Percentiles rank a stretch among this genome's conserved stretches.
These are phyloP conservation scores for Mariannaea sp. DNA, from an alignment of 2,329 filamentous ascomycete genomes.

Conservation along the genomic window DNA sequence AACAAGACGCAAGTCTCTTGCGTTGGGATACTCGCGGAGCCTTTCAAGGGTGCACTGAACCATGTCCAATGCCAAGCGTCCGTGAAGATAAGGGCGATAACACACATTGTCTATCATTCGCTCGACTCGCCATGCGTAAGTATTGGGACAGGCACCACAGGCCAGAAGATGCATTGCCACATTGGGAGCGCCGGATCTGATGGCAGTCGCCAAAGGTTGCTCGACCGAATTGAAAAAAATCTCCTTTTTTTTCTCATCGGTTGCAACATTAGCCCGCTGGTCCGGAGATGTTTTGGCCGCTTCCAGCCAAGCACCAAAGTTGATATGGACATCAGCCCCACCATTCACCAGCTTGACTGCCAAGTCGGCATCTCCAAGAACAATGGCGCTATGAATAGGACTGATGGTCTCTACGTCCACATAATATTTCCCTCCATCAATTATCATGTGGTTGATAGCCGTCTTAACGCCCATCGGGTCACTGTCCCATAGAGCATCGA, in stretches of 20 bases:
- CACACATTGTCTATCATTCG: slow-evolving; percentile 43
- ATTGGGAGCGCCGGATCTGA: slow-evolving; percentile 46
- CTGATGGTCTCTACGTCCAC: slow-evolving; percentile 45
- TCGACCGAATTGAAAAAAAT: too few species aligned
- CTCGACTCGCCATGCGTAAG: slow-evolving; percentile 51
- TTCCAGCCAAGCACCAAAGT: slow-evolving; percentile 69
- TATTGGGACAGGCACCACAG: slow-evolving; percentile 68
- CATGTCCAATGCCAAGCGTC: slow-evolving; percentile 63
- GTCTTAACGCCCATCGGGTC: slow-evolving; percentile 66
- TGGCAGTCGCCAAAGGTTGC: slow-evolving; percentile 72
- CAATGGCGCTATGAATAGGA: slow-evolving; percentile 64
- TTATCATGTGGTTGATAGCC: slow-evolving; percentile 68
- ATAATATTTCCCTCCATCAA: slow-evolving; percentile 45
- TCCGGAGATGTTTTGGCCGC: slow-evolving; percentile 53
- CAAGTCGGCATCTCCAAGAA: slow-evolving; percentile 55
- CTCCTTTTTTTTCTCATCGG: slow-evolving; percentile 48
- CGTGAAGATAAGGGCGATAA: slow-evolving; percentile 43
- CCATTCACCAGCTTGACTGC: slow-evolving; percentile 65
- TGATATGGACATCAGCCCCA: slow-evolving; percentile 64
- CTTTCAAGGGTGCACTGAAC: slow-evolving; percentile 57
- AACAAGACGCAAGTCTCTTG: too few species aligned
- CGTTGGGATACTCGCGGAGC: slow-evolving; percentile 51
- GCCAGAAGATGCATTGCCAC: slow-evolving; percentile 64
- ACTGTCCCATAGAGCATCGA: slow-evolving; percentile 56
- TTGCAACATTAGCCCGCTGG: too few species aligned